phyloP scores from a whole-genome alignment of 352 stramenopile genomes.

The Thalassiosira mediterranea region DNA sequence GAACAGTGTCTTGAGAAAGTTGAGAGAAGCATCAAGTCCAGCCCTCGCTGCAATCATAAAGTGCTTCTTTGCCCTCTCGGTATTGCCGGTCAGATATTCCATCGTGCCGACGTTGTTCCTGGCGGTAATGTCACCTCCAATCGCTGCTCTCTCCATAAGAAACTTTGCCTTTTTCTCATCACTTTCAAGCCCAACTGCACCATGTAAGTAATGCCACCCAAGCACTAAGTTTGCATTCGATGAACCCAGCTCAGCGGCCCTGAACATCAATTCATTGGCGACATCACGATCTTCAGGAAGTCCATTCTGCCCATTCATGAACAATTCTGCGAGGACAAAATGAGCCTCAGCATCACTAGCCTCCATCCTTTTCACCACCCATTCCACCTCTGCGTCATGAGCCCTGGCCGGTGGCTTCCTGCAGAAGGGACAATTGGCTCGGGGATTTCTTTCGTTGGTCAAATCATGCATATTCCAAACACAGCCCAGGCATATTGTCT shows the following conservation, averaged over 20 bases:
- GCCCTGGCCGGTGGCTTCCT: not conserved
- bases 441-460: too few species aligned
- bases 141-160: slow-evolving; percentile 12
- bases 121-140: slow-evolving; percentile 1
- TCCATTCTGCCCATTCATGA: not conserved
- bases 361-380: not conserved
- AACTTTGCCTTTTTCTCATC: slow-evolving; percentile 14
- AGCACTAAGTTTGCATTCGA: slow-evolving; percentile 4
- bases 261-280: slow-evolving; percentile 9
- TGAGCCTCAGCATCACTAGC: not conserved
- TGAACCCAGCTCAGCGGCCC: not conserved
- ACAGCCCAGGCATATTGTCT: not conserved
- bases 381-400: not conserved
- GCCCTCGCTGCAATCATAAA: slow-evolving; percentile 9
- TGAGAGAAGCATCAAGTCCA: slow-evolving; percentile 1
- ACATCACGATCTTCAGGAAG: slow-evolving; percentile 5
- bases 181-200: slow-evolving; percentile 11
- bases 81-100: slow-evolving; percentile 7
- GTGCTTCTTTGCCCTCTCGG: slow-evolving; percentile 18
- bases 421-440: slow-evolving; percentile 9
- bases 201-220: not conserved
- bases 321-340: not conserved
- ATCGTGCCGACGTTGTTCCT: slow-evolving; percentile 10
- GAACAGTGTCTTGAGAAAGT: not conserved
- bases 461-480: too few species aligned